phyloP scores from a whole-genome alignment of 352 stramenopile species.

The Globisporangium paddicum region DNA sequence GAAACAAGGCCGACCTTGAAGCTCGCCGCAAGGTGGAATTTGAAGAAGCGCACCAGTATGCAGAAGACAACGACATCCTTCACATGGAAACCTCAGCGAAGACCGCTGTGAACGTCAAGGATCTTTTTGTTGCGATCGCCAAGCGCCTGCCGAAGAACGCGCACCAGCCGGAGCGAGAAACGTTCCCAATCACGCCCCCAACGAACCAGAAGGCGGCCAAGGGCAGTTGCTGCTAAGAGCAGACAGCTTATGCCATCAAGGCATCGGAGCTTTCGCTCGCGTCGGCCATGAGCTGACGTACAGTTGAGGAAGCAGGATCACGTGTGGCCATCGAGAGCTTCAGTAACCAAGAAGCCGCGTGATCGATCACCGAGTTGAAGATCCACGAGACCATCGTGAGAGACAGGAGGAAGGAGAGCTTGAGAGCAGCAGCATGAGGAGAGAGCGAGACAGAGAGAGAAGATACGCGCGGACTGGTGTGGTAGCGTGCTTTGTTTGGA shows the following conservation, averaged over 20 bases:
- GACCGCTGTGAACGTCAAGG: constrained; percentile 98
- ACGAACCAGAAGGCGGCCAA: constrained; percentile 70
- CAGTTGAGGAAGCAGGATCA: neutral
- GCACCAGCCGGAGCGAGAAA: constrained; percentile 74
- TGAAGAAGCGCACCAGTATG: constrained; percentile 97
- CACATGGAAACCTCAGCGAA: constrained; percentile 99
- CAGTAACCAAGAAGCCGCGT: neutral
- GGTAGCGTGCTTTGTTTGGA: constrained; percentile 8
- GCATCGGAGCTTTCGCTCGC: neutral
- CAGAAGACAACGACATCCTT: constrained; percentile 98
- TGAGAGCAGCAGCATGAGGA: constrained; percentile 4
- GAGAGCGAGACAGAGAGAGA: constrained; percentile 19
- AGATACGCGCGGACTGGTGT: neutral
- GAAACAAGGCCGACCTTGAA: constrained; percentile 99
- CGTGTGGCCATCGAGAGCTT: neutral
- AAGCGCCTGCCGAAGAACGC: constrained; percentile 83
- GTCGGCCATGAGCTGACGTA: neutral
- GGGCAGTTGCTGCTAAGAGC: constrained; percentile 70
- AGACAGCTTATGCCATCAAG: neutral
- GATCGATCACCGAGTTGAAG: neutral
- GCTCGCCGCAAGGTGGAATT: constrained; percentile 95
- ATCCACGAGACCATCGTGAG: constrained; percentile 13
- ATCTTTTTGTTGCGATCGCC: constrained; percentile 98
- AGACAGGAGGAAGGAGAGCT: constrained; percentile 10
- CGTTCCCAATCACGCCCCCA: constrained; percentile 78